Conservation (phyloP, 768 basidiomycete genomes). For the Neoboletus subvelutipes region DNA sequence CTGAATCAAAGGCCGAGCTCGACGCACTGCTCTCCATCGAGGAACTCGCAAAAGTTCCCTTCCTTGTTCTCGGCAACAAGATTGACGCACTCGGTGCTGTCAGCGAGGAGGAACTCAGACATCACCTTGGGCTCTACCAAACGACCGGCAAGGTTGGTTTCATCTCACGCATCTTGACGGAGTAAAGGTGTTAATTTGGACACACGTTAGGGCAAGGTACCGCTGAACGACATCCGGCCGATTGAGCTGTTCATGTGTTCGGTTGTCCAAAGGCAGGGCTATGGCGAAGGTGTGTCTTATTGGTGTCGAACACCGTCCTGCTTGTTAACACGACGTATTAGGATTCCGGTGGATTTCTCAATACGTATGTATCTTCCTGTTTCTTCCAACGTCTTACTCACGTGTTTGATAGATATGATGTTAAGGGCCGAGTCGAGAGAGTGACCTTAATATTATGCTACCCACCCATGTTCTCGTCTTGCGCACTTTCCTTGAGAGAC, state of each 20-base stretch:
- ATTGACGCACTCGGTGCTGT: constrained; percentile 98
- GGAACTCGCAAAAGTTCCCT: constrained; percentile 92
- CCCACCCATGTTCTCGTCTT: constrained; percentile 18
- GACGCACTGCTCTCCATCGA: constrained; percentile 96
- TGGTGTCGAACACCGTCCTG: background rate
- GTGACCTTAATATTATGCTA: constrained; percentile 22
- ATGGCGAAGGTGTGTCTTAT: constrained; percentile 77
- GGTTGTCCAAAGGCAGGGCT: constrained; percentile 97
- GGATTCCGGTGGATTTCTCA: constrained; percentile 96
- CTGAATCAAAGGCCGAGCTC: constrained; percentile 95
- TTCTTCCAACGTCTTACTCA: constrained; percentile 7
- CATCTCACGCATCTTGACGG: background rate
- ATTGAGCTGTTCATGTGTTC: constrained; percentile 99
- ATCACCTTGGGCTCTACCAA: constrained; percentile 93
- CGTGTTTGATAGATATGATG: constrained; percentile 26
- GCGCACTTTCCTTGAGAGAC: constrained; percentile 14
- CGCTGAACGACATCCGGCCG: constrained; percentile 93
- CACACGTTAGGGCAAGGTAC: constrained; percentile 82
- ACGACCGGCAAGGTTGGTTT: constrained; percentile 93
- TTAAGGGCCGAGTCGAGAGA: constrained; percentile 1
- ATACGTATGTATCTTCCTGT: constrained; percentile 64
- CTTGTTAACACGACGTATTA: constrained; percentile 26
- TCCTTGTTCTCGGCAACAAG: constrained; percentile 99
- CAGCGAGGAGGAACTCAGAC: constrained; percentile 95
- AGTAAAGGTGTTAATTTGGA: constrained; percentile 5